A percentile compares a stretch with the other conserved stretches of the same genome.
Conservation (phyloP, 148 eudicot species). For the Salicornia ramosissima region DNA sequence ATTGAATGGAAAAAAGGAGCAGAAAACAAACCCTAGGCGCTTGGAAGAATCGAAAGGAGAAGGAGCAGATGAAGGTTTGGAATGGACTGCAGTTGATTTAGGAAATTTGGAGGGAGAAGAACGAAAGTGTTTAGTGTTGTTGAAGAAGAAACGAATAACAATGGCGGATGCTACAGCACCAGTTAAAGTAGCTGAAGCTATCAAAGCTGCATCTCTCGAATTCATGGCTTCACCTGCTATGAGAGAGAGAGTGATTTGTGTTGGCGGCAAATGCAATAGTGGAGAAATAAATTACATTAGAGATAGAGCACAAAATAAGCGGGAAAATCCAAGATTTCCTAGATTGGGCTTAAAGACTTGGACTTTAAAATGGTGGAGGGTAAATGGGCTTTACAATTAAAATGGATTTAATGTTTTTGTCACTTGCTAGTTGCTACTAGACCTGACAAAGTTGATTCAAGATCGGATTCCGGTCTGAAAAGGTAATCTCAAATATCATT, state of each 20-base stretch:
- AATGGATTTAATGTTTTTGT: too few species aligned
- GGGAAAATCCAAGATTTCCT: constrained; percentile 14
- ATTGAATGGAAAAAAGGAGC: background rate
- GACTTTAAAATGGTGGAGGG: too few species aligned
- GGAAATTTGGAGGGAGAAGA: constrained; percentile 8
- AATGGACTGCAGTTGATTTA: constrained; percentile 14
- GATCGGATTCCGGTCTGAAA: too few species aligned
- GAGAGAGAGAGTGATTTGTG: background rate
- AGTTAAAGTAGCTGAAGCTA: constrained; percentile 48
- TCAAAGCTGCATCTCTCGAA: constrained; percentile 41
- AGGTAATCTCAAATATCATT: too few species aligned
- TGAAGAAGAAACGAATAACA: constrained; percentile 37
- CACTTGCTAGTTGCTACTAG: too few species aligned
- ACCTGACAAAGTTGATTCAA: too few species aligned
- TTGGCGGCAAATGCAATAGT: background rate
- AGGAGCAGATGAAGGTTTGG: constrained; percentile 13
- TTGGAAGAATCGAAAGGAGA: constrained; percentile 69
- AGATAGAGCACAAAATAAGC: constrained; percentile 5
- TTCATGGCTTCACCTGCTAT: constrained; percentile 29
- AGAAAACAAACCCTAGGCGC: constrained; percentile 48
- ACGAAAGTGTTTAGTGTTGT: constrained; percentile 20
- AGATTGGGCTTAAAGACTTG: too few species aligned
- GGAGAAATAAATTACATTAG: too few species aligned
- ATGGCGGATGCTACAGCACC: constrained; percentile 57
- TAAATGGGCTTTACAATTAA: too few species aligned